Evolutionary conservation across 805 yeast species (phyloP).

Genomic region (Candida ulmi): DNA sequence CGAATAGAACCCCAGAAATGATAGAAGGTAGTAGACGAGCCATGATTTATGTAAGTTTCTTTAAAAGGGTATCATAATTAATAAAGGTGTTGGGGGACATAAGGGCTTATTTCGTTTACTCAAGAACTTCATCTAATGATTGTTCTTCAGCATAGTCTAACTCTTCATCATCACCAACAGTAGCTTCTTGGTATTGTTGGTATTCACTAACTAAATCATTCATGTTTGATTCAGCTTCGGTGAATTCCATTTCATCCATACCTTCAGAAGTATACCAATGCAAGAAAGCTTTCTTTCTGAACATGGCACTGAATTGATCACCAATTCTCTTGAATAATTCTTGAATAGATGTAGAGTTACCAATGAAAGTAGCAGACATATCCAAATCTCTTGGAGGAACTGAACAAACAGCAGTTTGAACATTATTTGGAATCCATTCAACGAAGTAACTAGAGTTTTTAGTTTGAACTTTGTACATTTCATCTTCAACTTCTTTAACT

Average conservation of each 20-base stretch:
- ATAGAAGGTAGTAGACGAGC: neutral
- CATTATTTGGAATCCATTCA: slow-evolving; percentile 99
- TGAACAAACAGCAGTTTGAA: slow-evolving; percentile 98
- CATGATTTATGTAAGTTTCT: neutral
- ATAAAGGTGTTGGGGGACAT: neutral
- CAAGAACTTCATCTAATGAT: slow-evolving; percentile 26
- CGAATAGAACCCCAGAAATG: neutral
- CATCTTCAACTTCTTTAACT: slow-evolving; percentile 94
- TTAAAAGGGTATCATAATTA: slow-evolving; percentile 1
- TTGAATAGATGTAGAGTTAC: slow-evolving; percentile 96
- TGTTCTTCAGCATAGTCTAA: slow-evolving; percentile 26
- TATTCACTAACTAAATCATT: slow-evolving; percentile 97
- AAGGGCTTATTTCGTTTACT: slow-evolving; percentile 8
- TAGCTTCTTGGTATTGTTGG: slow-evolving; percentile 92
- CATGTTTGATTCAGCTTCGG: slow-evolving; percentile 97
- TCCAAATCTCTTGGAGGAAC: slow-evolving; percentile 87
- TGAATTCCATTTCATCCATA: slow-evolving; percentile 99
- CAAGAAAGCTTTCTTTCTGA: slow-evolving; percentile 97
- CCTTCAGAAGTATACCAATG: slow-evolving; percentile 99
- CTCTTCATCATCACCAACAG: slow-evolving; percentile 69
- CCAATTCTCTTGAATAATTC: slow-evolving; percentile 98
- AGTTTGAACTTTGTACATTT: slow-evolving; percentile 88
- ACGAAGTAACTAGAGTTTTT: slow-evolving; percentile 95
- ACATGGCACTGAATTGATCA: slow-evolving; percentile 95
- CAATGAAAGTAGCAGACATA: slow-evolving; percentile 89